Conservation (phyloP, 306 rosid species). For the Castanea sativa region DNA sequence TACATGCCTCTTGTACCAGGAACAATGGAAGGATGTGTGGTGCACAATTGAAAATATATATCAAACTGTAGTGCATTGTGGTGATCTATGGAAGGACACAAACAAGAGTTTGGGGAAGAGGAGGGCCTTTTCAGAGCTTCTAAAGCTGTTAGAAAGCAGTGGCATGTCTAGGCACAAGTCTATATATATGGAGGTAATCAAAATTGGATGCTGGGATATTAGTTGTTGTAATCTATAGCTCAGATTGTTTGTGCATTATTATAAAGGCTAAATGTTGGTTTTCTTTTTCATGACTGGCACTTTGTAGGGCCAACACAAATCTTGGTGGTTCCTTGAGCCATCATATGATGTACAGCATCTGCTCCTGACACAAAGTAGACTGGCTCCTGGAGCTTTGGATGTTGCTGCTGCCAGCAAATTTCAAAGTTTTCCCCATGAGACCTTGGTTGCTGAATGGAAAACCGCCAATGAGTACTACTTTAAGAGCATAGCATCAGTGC, state of each 20-base stretch:
- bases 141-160: slow-evolving; percentile 62
- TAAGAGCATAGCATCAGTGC: slow-evolving; percentile 67
- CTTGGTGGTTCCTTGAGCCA: slow-evolving; percentile 90
- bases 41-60: slow-evolving; percentile 49
- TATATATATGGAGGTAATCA: slow-evolving; percentile 46
- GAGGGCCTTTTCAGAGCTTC: slow-evolving; percentile 68
- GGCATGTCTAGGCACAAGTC: slow-evolving; percentile 74
- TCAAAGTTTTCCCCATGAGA: slow-evolving; percentile 18
- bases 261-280: not conserved
- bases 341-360: slow-evolving; percentile 50
- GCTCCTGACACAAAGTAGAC: slow-evolving; percentile 39
- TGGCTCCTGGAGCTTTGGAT: slow-evolving; percentile 34
- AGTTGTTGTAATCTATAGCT: slow-evolving; percentile 9
- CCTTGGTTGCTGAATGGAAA: slow-evolving; percentile 56
- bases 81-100: slow-evolving; percentile 69
- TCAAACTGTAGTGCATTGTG: slow-evolving; percentile 44
- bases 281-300: not conserved
- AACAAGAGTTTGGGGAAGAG: slow-evolving; percentile 67
- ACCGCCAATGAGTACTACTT: slow-evolving; percentile 58
- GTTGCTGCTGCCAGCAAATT: slow-evolving; percentile 19
- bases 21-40: slow-evolving; percentile 68
- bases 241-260: slow-evolving; percentile 1
- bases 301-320: slow-evolving; percentile 53
- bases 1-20: slow-evolving; percentile 21
- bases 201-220: slow-evolving; percentile 7